Evolutionary conservation across 352 stramenopile genomes (phyloP).

Genomic region (Elongisporangium prolatum): DNA sequence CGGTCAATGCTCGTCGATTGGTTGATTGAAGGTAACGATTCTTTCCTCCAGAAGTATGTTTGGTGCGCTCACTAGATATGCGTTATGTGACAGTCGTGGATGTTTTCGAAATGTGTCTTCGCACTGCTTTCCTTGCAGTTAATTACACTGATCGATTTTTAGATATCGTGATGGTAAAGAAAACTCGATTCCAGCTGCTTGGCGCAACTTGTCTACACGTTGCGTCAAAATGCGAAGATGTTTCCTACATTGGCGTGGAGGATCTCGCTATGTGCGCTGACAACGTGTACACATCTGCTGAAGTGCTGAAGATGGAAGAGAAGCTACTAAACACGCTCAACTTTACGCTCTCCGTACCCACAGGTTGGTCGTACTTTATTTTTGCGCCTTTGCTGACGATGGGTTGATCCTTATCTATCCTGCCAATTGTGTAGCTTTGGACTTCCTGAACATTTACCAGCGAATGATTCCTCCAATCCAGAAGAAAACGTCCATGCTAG

Average conservation of each 20-base stretch:
- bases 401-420: slow-evolving; percentile 2
- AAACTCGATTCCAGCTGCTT: slow-evolving; percentile 86
- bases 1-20: slow-evolving; percentile 91
- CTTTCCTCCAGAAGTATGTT: neutral
- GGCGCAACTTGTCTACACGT: slow-evolving; percentile 88
- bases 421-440: slow-evolving; percentile 42
- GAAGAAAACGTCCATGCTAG: slow-evolving; percentile 83
- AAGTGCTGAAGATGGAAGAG: slow-evolving; percentile 91
- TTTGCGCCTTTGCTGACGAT: neutral
- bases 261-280: slow-evolving; percentile 89
- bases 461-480: slow-evolving; percentile 80
- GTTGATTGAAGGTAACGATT: slow-evolving; percentile 80
- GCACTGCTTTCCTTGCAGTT: slow-evolving; percentile 87
- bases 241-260: slow-evolving; percentile 91
- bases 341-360: slow-evolving; percentile 88
- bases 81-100: slow-evolving; percentile 68
- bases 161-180: slow-evolving; percentile 87
- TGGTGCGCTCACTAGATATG: neutral
- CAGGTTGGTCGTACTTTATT: slow-evolving; percentile 26
- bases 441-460: slow-evolving; percentile 90
- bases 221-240: slow-evolving; percentile 89
- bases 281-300: slow-evolving; percentile 86
- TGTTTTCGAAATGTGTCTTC: slow-evolving; percentile 90
- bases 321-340: slow-evolving; percentile 90
- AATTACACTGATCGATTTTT: slow-evolving; percentile 89